Evolutionary conservation across 495 filamentous ascomycete species (phyloP).

Genomic region (Neurospora sp.): DNA sequence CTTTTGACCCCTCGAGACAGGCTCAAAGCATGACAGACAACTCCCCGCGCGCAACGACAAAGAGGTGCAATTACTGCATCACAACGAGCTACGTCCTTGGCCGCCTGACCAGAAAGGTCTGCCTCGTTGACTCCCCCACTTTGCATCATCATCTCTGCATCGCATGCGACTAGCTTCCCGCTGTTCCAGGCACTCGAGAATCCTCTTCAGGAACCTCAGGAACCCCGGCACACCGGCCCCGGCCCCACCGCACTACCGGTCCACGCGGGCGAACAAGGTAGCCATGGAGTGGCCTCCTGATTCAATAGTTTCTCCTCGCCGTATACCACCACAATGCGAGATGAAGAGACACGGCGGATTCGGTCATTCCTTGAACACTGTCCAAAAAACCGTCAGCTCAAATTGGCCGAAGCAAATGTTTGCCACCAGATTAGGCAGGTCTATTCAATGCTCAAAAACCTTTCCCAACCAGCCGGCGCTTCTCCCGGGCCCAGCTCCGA

Average conservation of each 20-base stretch:
- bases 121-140: not conserved
- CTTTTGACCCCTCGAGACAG: not conserved
- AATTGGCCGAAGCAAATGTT: not conserved
- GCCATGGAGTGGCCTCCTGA: not conserved
- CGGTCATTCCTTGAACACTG: not conserved
- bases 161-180: not conserved
- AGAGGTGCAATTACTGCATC: not conserved
- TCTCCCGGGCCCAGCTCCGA: not conserved
- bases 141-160: not conserved
- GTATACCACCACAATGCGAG: not conserved
- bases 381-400: not conserved
- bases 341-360: not conserved
- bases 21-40: not conserved
- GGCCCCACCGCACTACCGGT: not conserved
- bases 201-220: not conserved
- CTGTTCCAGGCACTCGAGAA: not conserved
- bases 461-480: not conserved
- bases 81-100: not conserved
- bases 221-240: not conserved
- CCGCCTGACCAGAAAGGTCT: not conserved
- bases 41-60: not conserved
- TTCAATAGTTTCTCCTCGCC: not conserved
- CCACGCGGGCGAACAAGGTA: not conserved
- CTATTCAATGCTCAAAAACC: not conserved
- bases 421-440: not conserved